Percentiles rank a stretch among this genome's conserved stretches.
phyloP scores from a whole-genome alignment of 495 filamentous ascomycete species.

The Astrocystis sublimbata region DNA sequence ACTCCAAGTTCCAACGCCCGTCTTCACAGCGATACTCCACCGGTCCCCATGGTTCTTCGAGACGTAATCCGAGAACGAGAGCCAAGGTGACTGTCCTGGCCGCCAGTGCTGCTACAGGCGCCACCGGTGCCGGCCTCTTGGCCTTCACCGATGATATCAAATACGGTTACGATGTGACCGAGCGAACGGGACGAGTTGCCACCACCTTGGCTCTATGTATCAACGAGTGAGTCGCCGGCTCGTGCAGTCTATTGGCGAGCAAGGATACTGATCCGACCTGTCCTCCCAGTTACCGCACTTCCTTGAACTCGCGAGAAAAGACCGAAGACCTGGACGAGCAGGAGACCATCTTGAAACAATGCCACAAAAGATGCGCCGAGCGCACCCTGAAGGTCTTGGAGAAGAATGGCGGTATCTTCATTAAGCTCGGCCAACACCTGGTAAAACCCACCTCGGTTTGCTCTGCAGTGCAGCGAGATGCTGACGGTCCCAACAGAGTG shows the following conservation, averaged over 20 bases:
- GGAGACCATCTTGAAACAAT: constrained; percentile 68
- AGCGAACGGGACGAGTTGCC: constrained; percentile 79
- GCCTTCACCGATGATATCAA: constrained; percentile 71
- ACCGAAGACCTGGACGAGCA: constrained; percentile 62
- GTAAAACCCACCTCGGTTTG: constrained; percentile 36
- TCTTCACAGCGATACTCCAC: constrained; percentile 34
- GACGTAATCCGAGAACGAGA: constrained; percentile 19
- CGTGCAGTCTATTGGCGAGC: background rate
- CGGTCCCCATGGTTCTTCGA: constrained; percentile 25
- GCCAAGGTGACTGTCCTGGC: constrained; percentile 30
- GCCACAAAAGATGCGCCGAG: constrained; percentile 86
- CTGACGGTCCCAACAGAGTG: constrained; percentile 55
- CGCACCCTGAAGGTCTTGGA: constrained; percentile 85
- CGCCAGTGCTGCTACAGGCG: constrained; percentile 54
- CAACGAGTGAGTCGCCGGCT: constrained; percentile 71
- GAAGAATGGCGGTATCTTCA: constrained; percentile 96
- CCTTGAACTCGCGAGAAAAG: constrained; percentile 66
- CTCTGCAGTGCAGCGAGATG: background rate
- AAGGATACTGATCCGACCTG: constrained; percentile 1
- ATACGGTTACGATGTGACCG: constrained; percentile 69
- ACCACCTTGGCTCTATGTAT: constrained; percentile 75
- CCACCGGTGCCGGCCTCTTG: constrained; percentile 58
- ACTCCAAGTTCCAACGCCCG: constrained; percentile 28
- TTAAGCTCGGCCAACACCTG: constrained; percentile 95
- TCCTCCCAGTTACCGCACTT: constrained; percentile 72